These are phyloP conservation scores for Fibroporia radiculosa DNA, from an alignment of 768 basidiomycete species.

Conservation along the genomic window DNA sequence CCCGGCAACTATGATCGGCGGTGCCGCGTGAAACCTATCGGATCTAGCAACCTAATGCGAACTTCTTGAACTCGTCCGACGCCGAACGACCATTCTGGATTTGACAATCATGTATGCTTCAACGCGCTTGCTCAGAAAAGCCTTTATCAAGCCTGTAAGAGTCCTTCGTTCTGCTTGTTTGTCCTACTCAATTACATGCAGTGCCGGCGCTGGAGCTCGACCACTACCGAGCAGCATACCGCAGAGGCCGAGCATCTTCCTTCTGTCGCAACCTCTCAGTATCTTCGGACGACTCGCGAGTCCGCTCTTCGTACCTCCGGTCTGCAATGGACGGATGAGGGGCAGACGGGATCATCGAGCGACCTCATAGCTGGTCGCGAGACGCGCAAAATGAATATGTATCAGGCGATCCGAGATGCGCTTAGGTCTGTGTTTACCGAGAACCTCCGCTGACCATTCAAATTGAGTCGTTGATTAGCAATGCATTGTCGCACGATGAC, in stretches of 20 bases:
- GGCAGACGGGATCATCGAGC: constrained; percentile 32
- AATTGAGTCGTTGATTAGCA: constrained; percentile 39
- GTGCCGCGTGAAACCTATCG: no score
- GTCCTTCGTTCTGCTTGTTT: no score
- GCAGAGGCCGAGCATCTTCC: constrained; percentile 76
- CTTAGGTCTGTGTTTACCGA: constrained; percentile 51
- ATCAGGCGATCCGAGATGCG: constrained; percentile 88
- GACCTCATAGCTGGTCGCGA: constrained; percentile 65
- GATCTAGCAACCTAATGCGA: no score
- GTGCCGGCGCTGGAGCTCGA: constrained; percentile 43
- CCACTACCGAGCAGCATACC: constrained; percentile 55
- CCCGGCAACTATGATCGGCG: no score
- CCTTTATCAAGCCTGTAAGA: no score
- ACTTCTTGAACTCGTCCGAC: no score
- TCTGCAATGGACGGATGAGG: constrained; percentile 63
- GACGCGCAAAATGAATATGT: constrained; percentile 93
- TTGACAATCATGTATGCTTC: no score
- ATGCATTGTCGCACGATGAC: constrained; percentile 78
- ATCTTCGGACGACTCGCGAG: constrained; percentile 62
- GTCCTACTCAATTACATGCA: no score
- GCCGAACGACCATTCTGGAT: no score
- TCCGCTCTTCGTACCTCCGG: constrained; percentile 65
- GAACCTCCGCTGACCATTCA: background rate
- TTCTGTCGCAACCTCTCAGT: constrained; percentile 58
- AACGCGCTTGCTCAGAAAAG: no score